phyloP scores from a whole-genome alignment of 1,284 basidiomycete genomes.

The Heterobasidion annosum region DNA sequence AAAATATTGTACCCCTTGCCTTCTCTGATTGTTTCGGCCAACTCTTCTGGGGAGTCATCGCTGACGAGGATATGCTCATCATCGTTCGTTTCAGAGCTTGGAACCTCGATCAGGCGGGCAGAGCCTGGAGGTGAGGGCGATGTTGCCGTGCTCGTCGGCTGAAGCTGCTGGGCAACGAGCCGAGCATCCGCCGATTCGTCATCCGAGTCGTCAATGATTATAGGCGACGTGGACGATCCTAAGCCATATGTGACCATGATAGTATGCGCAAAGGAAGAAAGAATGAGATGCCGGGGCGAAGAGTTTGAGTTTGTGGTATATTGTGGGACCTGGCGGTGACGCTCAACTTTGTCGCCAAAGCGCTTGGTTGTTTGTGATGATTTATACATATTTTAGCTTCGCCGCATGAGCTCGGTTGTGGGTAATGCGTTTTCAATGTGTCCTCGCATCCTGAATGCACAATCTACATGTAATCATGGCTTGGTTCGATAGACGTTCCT shows the following conservation, averaged over 20 bases:
- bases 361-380: no score
- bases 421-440: no score
- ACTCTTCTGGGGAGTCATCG: not conserved
- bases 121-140: not conserved
- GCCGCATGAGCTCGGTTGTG: no score
- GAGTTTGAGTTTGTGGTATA: no score
- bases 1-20: constrained; percentile 12
- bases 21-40: not conserved
- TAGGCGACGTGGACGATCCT: constrained; percentile 10
- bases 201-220: constrained; percentile 11
- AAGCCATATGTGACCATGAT: constrained; percentile 6
- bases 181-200: constrained; percentile 1
- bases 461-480: no score
- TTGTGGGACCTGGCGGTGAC: no score
- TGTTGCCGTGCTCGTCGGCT: not conserved
- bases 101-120: not conserved
- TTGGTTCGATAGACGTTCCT: no score
- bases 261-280: not conserved
- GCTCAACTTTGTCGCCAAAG: no score
- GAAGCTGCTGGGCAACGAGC: constrained; percentile 1
- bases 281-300: no score
- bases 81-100: not conserved
- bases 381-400: no score
- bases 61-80: not conserved
- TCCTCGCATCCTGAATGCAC: no score